Conservation (phyloP, 768 basidiomycete genomes). For the Fomitopsis serialis region DNA sequence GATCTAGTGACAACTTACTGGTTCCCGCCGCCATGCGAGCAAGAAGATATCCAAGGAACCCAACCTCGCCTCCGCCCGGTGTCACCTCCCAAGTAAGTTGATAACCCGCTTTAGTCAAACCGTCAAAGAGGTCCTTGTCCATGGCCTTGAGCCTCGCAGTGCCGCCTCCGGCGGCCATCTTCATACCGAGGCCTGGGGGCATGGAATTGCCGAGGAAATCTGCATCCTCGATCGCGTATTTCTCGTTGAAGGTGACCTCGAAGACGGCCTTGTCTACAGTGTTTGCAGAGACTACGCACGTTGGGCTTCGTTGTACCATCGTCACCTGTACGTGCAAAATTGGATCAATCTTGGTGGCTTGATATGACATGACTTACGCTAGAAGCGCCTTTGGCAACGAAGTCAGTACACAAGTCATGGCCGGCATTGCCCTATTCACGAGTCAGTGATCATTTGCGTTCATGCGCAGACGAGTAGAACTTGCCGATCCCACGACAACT, state of each 20-base stretch:
- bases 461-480: slow-evolving; percentile 15
- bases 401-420: slow-evolving; percentile 33
- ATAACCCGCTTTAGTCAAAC: background rate
- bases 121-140: slow-evolving; percentile 4
- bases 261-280: background rate
- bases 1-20: background rate
- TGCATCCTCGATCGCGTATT: slow-evolving; percentile 17
- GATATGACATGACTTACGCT: background rate
- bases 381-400: slow-evolving; percentile 9
- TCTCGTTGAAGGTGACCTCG: background rate
- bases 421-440: background rate
- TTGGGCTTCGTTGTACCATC: slow-evolving; percentile 38
- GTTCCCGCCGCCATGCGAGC: background rate
- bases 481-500: slow-evolving; percentile 37
- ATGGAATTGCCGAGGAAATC: slow-evolving; percentile 15
- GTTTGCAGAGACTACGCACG: slow-evolving; percentile 22
- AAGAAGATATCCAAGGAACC: background rate
- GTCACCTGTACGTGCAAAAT: slow-evolving; percentile 21
- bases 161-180: background rate
- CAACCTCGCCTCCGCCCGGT: slow-evolving; percentile 3
- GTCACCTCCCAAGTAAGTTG: slow-evolving; percentile 2
- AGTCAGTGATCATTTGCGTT: background rate
- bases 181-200: background rate
- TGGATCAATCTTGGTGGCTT: background rate
- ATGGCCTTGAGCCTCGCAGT: background rate